Conservation (phyloP, 495 filamentous ascomycete genomes). For the Aspergillus hancockii region DNA sequence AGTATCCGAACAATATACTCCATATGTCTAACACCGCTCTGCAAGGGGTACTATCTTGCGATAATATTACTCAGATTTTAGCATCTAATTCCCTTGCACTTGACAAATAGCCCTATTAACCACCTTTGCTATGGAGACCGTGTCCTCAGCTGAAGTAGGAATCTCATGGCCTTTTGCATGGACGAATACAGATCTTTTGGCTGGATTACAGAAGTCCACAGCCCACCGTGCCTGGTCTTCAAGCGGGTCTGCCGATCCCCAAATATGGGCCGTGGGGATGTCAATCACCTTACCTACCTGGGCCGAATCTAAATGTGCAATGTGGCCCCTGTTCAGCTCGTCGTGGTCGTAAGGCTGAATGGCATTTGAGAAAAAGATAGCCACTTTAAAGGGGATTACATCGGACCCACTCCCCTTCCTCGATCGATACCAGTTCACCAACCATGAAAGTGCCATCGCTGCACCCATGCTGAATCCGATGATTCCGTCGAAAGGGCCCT, state of each 20-base stretch:
- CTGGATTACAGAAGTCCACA: slow-evolving; percentile 17
- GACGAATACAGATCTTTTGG: slow-evolving; percentile 21
- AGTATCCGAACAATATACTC: background rate
- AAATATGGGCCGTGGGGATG: slow-evolving; percentile 36
- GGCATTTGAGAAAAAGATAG: slow-evolving; percentile 11
- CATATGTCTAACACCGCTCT: background rate
- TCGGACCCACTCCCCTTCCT: background rate
- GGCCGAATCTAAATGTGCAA: background rate
- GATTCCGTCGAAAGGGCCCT: slow-evolving; percentile 36
- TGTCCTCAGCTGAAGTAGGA: slow-evolving; percentile 15
- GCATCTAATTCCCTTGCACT: background rate
- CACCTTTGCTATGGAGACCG: slow-evolving; percentile 13
- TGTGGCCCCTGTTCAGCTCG: background rate
- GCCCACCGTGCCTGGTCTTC: slow-evolving; percentile 6
- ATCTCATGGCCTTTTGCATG: slow-evolving; percentile 32
- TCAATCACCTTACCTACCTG: background rate
- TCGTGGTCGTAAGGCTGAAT: background rate
- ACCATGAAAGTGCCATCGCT: slow-evolving; percentile 2
- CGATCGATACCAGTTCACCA: background rate
- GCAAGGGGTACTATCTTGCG: background rate
- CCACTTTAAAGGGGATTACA: slow-evolving; percentile 7
- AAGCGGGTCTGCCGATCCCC: slow-evolving; percentile 26
- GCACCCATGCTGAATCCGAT: slow-evolving; percentile 33
- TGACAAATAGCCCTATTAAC: slow-evolving; percentile 15
- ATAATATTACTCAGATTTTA: background rate